Evolutionary conservation across 2,329 filamentous ascomycete species (phyloP).

Genomic region (Tricladium varicosporioides): DNA sequence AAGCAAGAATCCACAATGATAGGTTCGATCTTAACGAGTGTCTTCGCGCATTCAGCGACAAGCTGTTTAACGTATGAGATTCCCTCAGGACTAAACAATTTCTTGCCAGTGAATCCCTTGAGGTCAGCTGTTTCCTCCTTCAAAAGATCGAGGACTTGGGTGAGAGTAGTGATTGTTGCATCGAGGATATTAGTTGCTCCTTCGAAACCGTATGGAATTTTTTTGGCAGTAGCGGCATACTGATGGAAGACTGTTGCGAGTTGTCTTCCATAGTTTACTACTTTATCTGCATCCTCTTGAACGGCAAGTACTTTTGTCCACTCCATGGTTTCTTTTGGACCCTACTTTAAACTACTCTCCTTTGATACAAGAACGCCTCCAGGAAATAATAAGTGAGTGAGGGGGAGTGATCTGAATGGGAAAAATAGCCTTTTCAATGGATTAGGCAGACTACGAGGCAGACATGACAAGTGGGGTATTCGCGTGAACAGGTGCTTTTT

Average conservation of each 20-base stretch:
- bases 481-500: neutral
- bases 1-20: slow-evolving; percentile 13
- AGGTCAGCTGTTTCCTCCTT: slow-evolving; percentile 3
- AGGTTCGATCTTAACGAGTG: slow-evolving; percentile 16
- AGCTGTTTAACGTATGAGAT: slow-evolving; percentile 23
- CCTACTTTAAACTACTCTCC: neutral
- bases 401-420: too few species aligned
- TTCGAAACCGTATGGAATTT: slow-evolving; percentile 13
- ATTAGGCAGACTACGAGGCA: too few species aligned
- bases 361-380: too few species aligned
- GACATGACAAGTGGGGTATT: neutral
- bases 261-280: slow-evolving; percentile 18
- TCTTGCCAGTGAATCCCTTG: slow-evolving; percentile 2
- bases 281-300: slow-evolving; percentile 6
- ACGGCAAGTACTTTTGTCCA: neutral
- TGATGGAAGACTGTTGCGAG: slow-evolving; percentile 23
- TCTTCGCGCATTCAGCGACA: slow-evolving; percentile 20
- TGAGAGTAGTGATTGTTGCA: slow-evolving; percentile 21
- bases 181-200: slow-evolving; percentile 19
- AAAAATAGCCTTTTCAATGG: too few species aligned
- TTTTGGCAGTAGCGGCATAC: slow-evolving; percentile 9
- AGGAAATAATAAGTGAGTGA: neutral
- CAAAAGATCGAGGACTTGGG: slow-evolving; percentile 19
- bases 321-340: slow-evolving; percentile 15
- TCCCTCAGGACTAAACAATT: slow-evolving; percentile 23